phyloP scores from a whole-genome alignment of 352 stramenopile genomes.

The Salisapilia sapeloensis region DNA sequence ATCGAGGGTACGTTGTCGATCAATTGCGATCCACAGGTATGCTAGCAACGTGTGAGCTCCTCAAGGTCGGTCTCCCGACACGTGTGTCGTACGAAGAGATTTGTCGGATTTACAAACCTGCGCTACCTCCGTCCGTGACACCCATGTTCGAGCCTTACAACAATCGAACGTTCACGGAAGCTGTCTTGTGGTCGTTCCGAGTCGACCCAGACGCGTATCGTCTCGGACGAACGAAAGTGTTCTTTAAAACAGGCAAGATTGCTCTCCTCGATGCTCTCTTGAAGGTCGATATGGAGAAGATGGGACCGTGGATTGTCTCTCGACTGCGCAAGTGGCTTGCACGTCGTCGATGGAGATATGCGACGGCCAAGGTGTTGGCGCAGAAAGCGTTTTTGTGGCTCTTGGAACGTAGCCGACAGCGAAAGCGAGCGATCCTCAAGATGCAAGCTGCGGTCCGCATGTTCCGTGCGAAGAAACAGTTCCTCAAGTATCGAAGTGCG shows the following conservation, averaged over 20 bases:
- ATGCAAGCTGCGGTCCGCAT: slow-evolving; percentile 78
- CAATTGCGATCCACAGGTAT: slow-evolving; percentile 84
- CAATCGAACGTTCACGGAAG: slow-evolving; percentile 74
- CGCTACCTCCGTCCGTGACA: slow-evolving; percentile 48
- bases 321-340: slow-evolving; percentile 74
- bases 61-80: slow-evolving; percentile 84
- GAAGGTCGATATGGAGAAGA: slow-evolving; percentile 83
- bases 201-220: slow-evolving; percentile 75
- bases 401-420: slow-evolving; percentile 49
- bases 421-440: slow-evolving; percentile 61
- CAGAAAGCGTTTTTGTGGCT: slow-evolving; percentile 73
- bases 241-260: slow-evolving; percentile 88
- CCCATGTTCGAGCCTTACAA: slow-evolving; percentile 75
- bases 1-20: slow-evolving; percentile 81
- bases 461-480: slow-evolving; percentile 72
- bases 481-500: slow-evolving; percentile 44
- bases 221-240: slow-evolving; percentile 80
- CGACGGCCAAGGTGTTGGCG: slow-evolving; percentile 65
- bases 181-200: slow-evolving; percentile 82
- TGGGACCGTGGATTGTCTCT: slow-evolving; percentile 73
- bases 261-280: slow-evolving; percentile 72
- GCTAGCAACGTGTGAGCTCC: slow-evolving; percentile 78
- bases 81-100: slow-evolving; percentile 83
- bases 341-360: slow-evolving; percentile 70
- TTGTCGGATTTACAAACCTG: slow-evolving; percentile 73